These are phyloP conservation scores for Ophiocordyceps camponoti-floridani DNA, from an alignment of 2,329 filamentous ascomycete species.

Conservation along the genomic window DNA sequence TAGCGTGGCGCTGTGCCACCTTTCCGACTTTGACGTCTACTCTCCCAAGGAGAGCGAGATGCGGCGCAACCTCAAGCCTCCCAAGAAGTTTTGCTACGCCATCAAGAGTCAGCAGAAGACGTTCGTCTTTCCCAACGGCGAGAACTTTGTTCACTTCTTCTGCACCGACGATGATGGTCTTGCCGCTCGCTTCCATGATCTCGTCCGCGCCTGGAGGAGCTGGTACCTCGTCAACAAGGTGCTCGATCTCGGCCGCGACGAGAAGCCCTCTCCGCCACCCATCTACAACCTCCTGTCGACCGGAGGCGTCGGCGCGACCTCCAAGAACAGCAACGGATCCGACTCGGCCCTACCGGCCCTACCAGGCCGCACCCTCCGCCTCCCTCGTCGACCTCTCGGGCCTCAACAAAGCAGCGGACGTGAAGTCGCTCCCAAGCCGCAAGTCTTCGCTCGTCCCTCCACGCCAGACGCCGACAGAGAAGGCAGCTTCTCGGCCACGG, in stretches of 20 bases:
- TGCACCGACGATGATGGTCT: constrained; percentile 53
- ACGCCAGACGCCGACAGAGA: constrained; percentile 5
- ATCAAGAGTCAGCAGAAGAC: constrained; percentile 87
- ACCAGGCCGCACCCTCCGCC: too few species aligned
- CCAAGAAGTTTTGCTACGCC: constrained; percentile 71
- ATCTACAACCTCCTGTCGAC: constrained; percentile 1
- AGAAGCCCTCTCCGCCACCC: constrained; percentile 7
- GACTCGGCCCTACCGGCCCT: too few species aligned
- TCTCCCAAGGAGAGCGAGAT: constrained; percentile 50
- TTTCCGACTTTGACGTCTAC: constrained; percentile 90
- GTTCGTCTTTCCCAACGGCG: constrained; percentile 61
- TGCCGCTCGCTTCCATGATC: constrained; percentile 51
- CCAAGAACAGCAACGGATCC: too few species aligned
- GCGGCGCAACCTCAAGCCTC: constrained; percentile 57
- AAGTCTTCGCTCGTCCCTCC: background rate
- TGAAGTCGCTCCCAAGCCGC: background rate
- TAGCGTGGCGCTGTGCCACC: constrained; percentile 53
- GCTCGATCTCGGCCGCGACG: constrained; percentile 25
- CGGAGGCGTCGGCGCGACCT: background rate
- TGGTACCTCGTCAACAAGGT: constrained; percentile 74
- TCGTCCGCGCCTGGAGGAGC: constrained; percentile 69
- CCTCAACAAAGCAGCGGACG: constrained; percentile 4
- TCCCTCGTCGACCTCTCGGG: constrained; percentile 5
- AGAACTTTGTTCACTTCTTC: constrained; percentile 88
- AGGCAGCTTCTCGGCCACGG: constrained; percentile 28